phyloP scores from a whole-genome alignment of 371 early-diverging fungal species.

The Mucor indicus region DNA sequence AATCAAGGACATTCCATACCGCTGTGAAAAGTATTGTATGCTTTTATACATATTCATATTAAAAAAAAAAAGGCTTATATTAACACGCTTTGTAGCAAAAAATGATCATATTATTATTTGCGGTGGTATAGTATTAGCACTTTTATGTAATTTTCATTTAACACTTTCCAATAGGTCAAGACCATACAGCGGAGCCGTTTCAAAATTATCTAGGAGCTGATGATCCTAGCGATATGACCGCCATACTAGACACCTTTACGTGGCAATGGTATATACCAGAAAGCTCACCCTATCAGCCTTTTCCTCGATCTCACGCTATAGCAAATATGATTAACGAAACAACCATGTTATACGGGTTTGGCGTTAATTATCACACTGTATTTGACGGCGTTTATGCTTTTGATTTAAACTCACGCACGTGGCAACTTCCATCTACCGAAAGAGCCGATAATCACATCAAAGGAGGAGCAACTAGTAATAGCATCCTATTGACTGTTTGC shows the following conservation, averaged over 20 bases:
- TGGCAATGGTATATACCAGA: constrained; percentile 30
- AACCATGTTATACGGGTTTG: constrained; percentile 30
- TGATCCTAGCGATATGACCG: constrained; percentile 18
- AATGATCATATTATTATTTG: constrained; percentile 22
- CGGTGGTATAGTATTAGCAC: constrained; percentile 18
- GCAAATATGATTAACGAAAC: constrained; percentile 24
- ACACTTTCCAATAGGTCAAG: constrained; percentile 28
- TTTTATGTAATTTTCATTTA: too few relatives aligned
- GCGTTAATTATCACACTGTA: constrained; percentile 30
- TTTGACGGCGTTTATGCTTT: constrained; percentile 32
- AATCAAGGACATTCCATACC: constrained; percentile 27
- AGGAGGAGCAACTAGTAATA: too few relatives aligned
- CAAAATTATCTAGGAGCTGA: constrained; percentile 25
- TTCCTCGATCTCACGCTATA: constrained; percentile 30
- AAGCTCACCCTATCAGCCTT: constrained; percentile 27
- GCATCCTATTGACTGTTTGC: constrained; percentile 4
- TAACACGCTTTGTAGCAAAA: constrained; percentile 16
- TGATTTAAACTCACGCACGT: constrained; percentile 12
- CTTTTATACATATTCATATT: too few relatives aligned
- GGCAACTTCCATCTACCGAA: constrained; percentile 16
- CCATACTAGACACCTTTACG: constrained; percentile 15
- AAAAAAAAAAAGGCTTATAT: too few relatives aligned
- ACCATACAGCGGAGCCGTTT: constrained; percentile 24
- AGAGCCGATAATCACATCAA: neutral
- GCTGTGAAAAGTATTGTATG: constrained; percentile 36